These are phyloP conservation scores for Thuja plicata DNA, from an alignment of 83 land plant species.

Conservation along the genomic window DNA sequence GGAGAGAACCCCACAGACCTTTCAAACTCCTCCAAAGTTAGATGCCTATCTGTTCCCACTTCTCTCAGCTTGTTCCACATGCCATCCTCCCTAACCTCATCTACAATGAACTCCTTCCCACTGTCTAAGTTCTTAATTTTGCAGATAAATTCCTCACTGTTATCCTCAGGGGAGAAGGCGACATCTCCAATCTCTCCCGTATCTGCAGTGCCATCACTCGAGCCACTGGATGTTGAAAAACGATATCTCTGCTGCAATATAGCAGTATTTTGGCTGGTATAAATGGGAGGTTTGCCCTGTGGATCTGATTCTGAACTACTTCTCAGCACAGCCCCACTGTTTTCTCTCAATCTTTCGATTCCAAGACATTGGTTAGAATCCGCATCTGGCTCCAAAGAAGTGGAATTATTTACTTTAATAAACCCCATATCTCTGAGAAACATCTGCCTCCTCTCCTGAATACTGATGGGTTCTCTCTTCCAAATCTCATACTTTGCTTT, in stretches of 20 bases:
- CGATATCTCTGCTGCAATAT: not conserved
- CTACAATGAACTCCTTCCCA: constrained; percentile 26
- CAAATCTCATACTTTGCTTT: constrained; percentile 30
- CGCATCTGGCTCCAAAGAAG: constrained; percentile 1
- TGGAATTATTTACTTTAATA: not conserved
- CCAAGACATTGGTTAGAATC: constrained; percentile 13
- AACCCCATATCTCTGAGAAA: constrained; percentile 45
- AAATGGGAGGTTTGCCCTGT: constrained; percentile 4
- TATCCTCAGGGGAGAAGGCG: not conserved
- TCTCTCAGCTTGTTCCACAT: constrained; percentile 18
- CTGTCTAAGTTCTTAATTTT: constrained; percentile 32
- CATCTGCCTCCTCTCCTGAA: constrained; percentile 35
- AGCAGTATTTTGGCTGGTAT: not conserved
- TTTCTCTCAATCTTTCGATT: constrained; percentile 19
- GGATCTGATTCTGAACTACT: constrained; percentile 9
- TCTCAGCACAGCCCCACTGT: constrained; percentile 20
- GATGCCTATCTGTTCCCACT: constrained; percentile 21
- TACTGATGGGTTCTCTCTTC: constrained; percentile 29
- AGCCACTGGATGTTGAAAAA: not conserved
- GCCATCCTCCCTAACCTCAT: constrained; percentile 26
- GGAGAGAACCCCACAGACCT: constrained; percentile 29
- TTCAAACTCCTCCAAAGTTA: constrained; percentile 30
- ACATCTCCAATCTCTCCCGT: constrained; percentile 13
- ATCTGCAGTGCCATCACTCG: not conserved
- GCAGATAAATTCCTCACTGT: constrained; percentile 9